phyloP scores from a whole-genome alignment of 192 early-diverging fungal species.

The Coemansia sp. region DNA sequence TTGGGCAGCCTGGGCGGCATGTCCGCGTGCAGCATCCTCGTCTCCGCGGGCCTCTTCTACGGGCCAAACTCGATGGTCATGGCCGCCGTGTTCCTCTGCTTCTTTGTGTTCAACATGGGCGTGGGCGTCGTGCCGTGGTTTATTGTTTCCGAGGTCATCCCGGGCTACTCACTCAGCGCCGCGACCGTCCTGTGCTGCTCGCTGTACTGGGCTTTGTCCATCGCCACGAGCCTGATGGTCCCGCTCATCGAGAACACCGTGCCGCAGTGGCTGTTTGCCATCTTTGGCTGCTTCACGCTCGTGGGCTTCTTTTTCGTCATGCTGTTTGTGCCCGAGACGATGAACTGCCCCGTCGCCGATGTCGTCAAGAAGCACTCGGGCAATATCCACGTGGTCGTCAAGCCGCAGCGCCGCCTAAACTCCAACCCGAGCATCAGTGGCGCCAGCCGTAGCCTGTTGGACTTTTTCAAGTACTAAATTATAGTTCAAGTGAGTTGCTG shows the following conservation, averaged over 20 bases:
- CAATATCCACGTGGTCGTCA: slow-evolving; percentile 22
- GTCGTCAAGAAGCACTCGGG: slow-evolving; percentile 24
- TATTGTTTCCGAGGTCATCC: slow-evolving; percentile 66
- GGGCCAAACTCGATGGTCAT: slow-evolving; percentile 55
- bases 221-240: slow-evolving; percentile 52
- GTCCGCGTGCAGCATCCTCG: slow-evolving; percentile 54
- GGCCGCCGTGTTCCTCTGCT: slow-evolving; percentile 64
- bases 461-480: neutral
- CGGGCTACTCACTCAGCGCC: slow-evolving; percentile 64
- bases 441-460: slow-evolving; percentile 1
- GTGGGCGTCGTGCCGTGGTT: slow-evolving; percentile 80
- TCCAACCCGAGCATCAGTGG: neutral
- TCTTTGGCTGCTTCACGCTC: slow-evolving; percentile 61
- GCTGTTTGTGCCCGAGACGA: slow-evolving; percentile 73
- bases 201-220: slow-evolving; percentile 65
- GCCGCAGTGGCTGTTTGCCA: slow-evolving; percentile 51
- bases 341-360: slow-evolving; percentile 54
- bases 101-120: slow-evolving; percentile 69
- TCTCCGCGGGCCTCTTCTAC: slow-evolving; percentile 57
- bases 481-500: too few species aligned
- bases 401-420: neutral
- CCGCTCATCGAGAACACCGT: slow-evolving; percentile 40
- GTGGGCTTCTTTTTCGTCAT: slow-evolving; percentile 52
- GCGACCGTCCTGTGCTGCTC: slow-evolving; percentile 65
- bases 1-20: slow-evolving; percentile 62